Evolutionary conservation across 148 eudicot species (phyloP).

Genomic region (Mesembryanthemum crystallinum): DNA sequence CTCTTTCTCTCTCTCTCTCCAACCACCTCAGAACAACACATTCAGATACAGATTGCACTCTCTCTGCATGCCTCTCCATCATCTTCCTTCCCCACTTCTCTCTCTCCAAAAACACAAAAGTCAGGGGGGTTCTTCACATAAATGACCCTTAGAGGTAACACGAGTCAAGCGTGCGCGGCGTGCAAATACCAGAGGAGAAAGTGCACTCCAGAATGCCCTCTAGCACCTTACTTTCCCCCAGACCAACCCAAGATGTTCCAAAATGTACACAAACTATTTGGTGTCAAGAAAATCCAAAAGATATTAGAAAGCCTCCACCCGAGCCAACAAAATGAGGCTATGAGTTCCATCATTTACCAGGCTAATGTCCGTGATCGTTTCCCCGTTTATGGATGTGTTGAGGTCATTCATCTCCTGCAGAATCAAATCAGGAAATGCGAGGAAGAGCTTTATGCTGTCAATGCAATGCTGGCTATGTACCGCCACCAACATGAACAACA

Average conservation of each 20-base stretch:
- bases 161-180: constrained; percentile 90
- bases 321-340: constrained; percentile 45
- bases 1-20: constrained; percentile 9
- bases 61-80: background rate
- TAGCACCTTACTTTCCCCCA: constrained; percentile 82
- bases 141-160: constrained; percentile 89
- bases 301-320: constrained; percentile 44
- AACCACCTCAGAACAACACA: background rate
- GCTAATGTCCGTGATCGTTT: constrained; percentile 54
- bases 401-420: constrained; percentile 32
- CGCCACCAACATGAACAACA: constrained; percentile 44
- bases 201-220: constrained; percentile 66
- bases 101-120: background rate
- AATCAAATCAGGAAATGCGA: constrained; percentile 33
- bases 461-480: constrained; percentile 35
- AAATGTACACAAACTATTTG: constrained; percentile 75
- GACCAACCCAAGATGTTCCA: constrained; percentile 64
- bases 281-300: constrained; percentile 70
- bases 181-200: constrained; percentile 78
- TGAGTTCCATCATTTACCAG: constrained; percentile 68
- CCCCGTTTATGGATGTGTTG: constrained; percentile 63
- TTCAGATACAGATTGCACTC: background rate
- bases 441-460: constrained; percentile 53
- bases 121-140: background rate
- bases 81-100: background rate